These are phyloP conservation scores for Paralagenidium karlingii DNA, from an alignment of 352 stramenopile species.

Conservation along the genomic window DNA sequence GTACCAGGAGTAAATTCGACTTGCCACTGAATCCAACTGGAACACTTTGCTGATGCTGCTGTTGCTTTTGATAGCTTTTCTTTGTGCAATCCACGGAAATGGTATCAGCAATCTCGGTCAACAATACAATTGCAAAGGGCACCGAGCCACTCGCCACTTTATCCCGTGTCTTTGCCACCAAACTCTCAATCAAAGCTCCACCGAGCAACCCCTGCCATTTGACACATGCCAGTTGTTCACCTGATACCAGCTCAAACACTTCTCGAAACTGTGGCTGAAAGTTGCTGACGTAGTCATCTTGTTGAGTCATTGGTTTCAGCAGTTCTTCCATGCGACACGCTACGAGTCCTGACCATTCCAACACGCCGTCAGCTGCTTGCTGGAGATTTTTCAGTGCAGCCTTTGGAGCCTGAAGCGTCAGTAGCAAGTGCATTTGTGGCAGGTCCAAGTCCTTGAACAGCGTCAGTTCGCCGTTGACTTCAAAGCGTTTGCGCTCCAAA, in stretches of 20 bases:
- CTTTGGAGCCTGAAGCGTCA: background rate
- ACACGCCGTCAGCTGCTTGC: constrained; percentile 26
- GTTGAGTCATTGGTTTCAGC: constrained; percentile 25
- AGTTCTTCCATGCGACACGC: constrained; percentile 37
- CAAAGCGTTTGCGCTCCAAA: constrained; percentile 38
- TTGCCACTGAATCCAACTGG: too few relatives aligned
- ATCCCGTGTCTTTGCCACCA: constrained; percentile 34
- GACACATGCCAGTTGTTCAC: constrained; percentile 31
- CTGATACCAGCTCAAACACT: constrained; percentile 17
- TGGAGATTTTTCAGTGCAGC: constrained; percentile 7
- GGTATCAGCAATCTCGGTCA: too few relatives aligned
- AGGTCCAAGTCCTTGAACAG: constrained; percentile 34
- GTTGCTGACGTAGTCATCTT: constrained; percentile 69
- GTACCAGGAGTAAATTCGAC: too few relatives aligned
- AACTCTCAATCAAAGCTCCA: constrained; percentile 27
- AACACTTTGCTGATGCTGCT: too few relatives aligned
- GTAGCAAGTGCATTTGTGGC: constrained; percentile 10
- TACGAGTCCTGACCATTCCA: constrained; percentile 69
- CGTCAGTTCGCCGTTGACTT: constrained; percentile 35
- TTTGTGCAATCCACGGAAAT: too few relatives aligned
- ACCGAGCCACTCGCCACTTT: constrained; percentile 27
- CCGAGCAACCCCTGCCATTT: constrained; percentile 53
- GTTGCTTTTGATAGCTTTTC: too few relatives aligned
- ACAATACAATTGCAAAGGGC: constrained; percentile 57
- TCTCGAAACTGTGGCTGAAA: constrained; percentile 32